Percentiles rank a stretch among this genome's conserved stretches.
Conservation (phyloP, 179 eudicot species). For the Nepenthes alata region DNA sequence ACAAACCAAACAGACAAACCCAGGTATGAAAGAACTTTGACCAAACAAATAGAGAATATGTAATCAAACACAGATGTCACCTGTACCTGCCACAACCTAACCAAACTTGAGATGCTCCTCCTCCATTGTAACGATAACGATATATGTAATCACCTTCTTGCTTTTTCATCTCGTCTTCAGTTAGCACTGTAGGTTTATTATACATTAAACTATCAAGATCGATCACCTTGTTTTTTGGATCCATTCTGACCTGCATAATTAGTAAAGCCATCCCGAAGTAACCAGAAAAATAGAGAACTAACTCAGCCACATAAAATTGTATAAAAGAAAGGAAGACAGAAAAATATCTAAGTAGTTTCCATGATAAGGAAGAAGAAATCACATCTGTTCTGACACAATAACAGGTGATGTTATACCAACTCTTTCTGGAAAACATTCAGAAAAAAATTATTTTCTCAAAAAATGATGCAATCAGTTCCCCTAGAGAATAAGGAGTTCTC, state of each 20-base stretch:
- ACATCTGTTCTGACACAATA: too few species aligned
- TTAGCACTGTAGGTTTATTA: constrained; percentile 40
- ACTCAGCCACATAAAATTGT: too few species aligned
- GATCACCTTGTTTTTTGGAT: constrained; percentile 75
- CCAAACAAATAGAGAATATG: not conserved
- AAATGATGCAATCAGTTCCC: too few species aligned
- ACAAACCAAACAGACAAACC: too few species aligned
- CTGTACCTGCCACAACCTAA: constrained; percentile 86
- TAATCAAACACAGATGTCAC: constrained; percentile 1
- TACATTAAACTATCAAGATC: constrained; percentile 74
- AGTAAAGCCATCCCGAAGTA: constrained; percentile 12
- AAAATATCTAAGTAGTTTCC: too few species aligned
- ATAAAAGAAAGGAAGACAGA: too few species aligned
- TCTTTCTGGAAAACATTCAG: too few species aligned
- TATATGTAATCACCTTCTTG: constrained; percentile 92
- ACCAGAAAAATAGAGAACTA: not conserved
- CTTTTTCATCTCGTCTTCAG: constrained; percentile 69
- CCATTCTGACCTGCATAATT: constrained; percentile 73
- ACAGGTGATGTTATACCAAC: not conserved
- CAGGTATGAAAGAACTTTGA: not conserved
- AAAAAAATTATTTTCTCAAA: too few species aligned
- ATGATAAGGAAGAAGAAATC: not conserved
- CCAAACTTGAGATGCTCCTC: constrained; percentile 99
- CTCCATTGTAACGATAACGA: constrained; percentile 91
- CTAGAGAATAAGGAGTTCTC: too few species aligned